These are phyloP conservation scores for Nematodospora anomalae DNA, from an alignment of 1,139 yeast genomes.

Conservation along the genomic window DNA sequence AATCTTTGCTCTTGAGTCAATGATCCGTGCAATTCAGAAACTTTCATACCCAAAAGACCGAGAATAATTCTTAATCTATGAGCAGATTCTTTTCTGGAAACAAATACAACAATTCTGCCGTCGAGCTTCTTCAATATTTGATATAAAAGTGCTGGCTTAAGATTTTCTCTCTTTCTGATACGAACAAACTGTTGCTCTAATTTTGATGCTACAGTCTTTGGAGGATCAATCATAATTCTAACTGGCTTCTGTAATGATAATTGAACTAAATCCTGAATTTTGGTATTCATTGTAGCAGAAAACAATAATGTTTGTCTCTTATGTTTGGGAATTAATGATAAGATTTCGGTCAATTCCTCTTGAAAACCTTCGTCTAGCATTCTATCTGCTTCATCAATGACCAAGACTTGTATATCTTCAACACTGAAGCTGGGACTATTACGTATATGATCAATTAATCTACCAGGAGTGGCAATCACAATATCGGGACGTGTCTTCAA, in stretches of 20 bases:
- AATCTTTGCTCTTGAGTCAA: conserved; percentile 94
- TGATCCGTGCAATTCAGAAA: conserved; percentile 93
- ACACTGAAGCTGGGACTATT: conserved; percentile 92
- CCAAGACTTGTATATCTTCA: conserved; percentile 86
- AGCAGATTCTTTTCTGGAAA: conserved; percentile 86
- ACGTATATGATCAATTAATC: conserved; percentile 94
- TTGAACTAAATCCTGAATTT: conserved; percentile 82
- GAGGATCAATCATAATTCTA: conserved; percentile 93
- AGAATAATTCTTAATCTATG: conserved; percentile 82
- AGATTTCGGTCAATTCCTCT: conserved; percentile 86
- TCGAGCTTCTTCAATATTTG: conserved; percentile 69
- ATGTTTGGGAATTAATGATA: conserved; percentile 75
- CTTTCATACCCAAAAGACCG: conserved; percentile 83
- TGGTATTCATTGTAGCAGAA: conserved; percentile 97
- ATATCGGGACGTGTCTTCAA: conserved; percentile 90
- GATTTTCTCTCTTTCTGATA: conserved; percentile 82
- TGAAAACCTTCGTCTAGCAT: conserved; percentile 99
- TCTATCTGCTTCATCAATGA: conserved; percentile 97
- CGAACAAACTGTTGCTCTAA: conserved; percentile 91
- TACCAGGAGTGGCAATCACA: conserved; percentile 96
- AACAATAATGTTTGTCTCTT: conserved; percentile 91
- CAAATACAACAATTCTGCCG: conserved; percentile 82
- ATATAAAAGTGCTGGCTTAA: conserved; percentile 80
- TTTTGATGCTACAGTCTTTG: conserved; percentile 86
- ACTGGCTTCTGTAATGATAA: conserved; percentile 88